Base-by-base conservation (phyloP, 306 rosid genomes). In the Corylus avellana region DNA sequence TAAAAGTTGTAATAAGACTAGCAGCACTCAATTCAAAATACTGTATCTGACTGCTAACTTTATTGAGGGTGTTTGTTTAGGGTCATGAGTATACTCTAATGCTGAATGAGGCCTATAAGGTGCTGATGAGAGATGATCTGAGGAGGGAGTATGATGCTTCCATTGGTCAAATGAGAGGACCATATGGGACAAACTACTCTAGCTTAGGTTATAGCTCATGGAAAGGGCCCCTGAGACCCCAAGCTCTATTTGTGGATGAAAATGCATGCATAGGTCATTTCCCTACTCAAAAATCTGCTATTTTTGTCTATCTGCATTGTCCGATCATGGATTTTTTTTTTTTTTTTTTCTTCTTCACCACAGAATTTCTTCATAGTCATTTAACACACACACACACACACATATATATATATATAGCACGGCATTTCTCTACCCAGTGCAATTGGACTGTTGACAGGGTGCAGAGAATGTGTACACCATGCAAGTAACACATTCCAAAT, bases 211-310 rank as follows among this genome's bases (percentile, higher is more conserved):
- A 79, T 82, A 92, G 92, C 83, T 78, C 89, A 46, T 92, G 97
- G 96, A 88, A 89, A 5, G 96, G 96, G 55, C 89, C 92, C 58
- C 48, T 81, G 20, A 88, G 94, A 79, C 84, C 92, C 42, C 92
- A 85, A 55, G 97, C 91, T 75, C 80, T 92, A 50, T 92, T 92
- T 83, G 92, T 92, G n/a, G 97, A 92, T 82, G 96, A 80, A 85
- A 91, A 88, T 85, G 90, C 92, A 17, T 92, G 97, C 86, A 85
- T 92, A 88, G 97, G 96, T 90, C 67, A 73, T 75, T 69, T 17
- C 68, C 29, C 80, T 49, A 25, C 56, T 7, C 64, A 20, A 54
- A 78, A 48, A 11, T 2, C 39, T 22, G 68, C 58, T 54, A 20
- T 44, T 70, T n/a, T 51, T 75, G 75, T 53, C 53, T 42, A 27